These are phyloP conservation scores for Larix kaempferi DNA, from an alignment of 75 land plant genomes.

Conservation along the genomic window DNA sequence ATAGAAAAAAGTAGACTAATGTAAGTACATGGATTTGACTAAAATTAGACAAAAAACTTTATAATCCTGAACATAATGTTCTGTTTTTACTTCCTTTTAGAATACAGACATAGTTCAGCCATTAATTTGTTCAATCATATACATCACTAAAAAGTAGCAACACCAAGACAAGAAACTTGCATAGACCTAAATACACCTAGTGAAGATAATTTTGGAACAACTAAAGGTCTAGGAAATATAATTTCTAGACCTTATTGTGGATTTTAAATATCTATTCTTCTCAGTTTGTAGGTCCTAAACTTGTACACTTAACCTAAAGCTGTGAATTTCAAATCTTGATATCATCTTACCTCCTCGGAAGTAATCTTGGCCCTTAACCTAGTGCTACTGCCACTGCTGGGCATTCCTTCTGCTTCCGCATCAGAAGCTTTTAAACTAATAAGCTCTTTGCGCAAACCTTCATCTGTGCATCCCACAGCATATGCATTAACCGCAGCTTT, in stretches of 20 bases:
- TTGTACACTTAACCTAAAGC: neutral
- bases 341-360: slow-evolving; percentile 54
- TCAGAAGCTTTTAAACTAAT: slow-evolving; percentile 48
- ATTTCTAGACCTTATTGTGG: neutral
- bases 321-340: neutral
- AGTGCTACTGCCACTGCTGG: slow-evolving; percentile 45
- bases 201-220: neutral
- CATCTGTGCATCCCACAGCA: slow-evolving; percentile 93
- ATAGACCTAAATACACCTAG: too few species aligned
- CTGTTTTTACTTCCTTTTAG: too few species aligned
- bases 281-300: neutral
- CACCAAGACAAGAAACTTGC: too few species aligned
- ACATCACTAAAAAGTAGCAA: too few species aligned
- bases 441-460: slow-evolving; percentile 78
- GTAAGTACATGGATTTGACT: too few species aligned
- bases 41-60: too few species aligned
- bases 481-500: slow-evolving; percentile 90
- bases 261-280: too few species aligned
- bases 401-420: slow-evolving; percentile 39
- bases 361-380: slow-evolving; percentile 59
- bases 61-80: too few species aligned
- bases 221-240: neutral
- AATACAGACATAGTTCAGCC: too few species aligned
- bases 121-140: too few species aligned
- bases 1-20: too few species aligned